These are phyloP conservation scores for Lactarius psammicola DNA, from an alignment of 768 basidiomycete species.

Conservation along the genomic window DNA sequence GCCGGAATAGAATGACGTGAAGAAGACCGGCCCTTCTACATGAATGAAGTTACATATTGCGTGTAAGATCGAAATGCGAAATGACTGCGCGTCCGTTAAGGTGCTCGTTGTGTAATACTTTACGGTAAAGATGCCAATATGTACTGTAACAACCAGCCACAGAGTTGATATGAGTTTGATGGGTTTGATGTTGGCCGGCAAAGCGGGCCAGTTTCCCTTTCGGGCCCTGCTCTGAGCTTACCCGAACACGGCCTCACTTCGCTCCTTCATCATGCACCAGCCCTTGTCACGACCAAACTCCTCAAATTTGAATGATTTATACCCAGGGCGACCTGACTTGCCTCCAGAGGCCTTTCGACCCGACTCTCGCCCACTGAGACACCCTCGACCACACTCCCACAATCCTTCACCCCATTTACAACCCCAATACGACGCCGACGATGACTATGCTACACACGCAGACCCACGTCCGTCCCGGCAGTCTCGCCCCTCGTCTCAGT, in stretches of 20 bases:
- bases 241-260: constrained; percentile 5
- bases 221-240: neutral
- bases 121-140: no score
- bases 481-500: constrained; percentile 24
- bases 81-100: no score
- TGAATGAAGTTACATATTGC: no score
- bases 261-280: constrained; percentile 17
- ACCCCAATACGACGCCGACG: constrained; percentile 16
- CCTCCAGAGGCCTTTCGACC: constrained; percentile 2
- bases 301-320: constrained; percentile 15
- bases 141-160: no score
- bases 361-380: constrained; percentile 5
- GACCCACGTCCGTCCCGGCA: constrained; percentile 17
- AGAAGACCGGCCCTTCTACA: no score
- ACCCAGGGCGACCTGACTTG: neutral
- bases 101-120: no score
- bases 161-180: no score
- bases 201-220: neutral
- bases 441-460: constrained; percentile 7
- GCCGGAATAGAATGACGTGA: no score
- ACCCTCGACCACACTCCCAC: constrained; percentile 11
- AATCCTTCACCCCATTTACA: constrained; percentile 12
- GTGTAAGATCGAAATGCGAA: no score
- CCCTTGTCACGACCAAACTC: constrained; percentile 21
- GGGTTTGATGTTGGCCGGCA: no score